Base-by-base conservation (phyloP, 2,329 filamentous ascomycete species). In the Fusarium longipes region DNA sequence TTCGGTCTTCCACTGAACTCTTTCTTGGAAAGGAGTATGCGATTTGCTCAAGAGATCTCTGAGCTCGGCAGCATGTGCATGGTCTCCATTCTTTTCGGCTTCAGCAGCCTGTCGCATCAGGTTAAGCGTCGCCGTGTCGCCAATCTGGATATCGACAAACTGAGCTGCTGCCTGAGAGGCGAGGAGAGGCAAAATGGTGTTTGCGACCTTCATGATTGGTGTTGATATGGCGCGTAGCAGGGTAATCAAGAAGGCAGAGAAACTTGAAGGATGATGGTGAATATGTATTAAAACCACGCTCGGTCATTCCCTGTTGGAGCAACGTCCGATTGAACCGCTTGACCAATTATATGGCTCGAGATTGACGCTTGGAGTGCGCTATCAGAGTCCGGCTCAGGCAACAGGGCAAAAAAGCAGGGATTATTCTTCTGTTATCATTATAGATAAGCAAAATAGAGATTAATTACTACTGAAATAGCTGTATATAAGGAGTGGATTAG, bases 81-180 rank as follows among this genome's bases (percentile, higher is more conserved):
- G 27, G 6, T 67, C 27, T 24, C 63, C 58, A 15, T n/a, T 29
- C 12, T 32, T 36, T 15, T 33, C n/a, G 2, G 57, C 63, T 6
- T 67, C 36, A 7, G 43, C 32, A 5, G 50, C 49, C 17, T 67
- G 20, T 12, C 36, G 51, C 38, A 54, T 38, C 0, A 67, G 35
- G 1, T 47, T 30, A 5, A 63, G 33, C 8, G 8, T 51, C 2
- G 38, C 50, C 4, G 59, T 54, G 33, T 49, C 33, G 1, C 64
- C 64, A 24, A 68, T 12, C 14, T 57, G 65, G 8, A 65, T 68
- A 5, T 65, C 55, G 39, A 65, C 17, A n/a, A 45, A 27, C 15
- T 63, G 57, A 43, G 63, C 65, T 17, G 43, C 48, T 12, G 50
- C 64, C 14, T 25, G 35, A 4, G 45, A 40, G 39, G 59, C 54